A percentile compares a stretch with the other conserved stretches of the same genome.
phyloP scores from a whole-genome alignment of 495 filamentous ascomycete species.

The Neurospora sp. region DNA sequence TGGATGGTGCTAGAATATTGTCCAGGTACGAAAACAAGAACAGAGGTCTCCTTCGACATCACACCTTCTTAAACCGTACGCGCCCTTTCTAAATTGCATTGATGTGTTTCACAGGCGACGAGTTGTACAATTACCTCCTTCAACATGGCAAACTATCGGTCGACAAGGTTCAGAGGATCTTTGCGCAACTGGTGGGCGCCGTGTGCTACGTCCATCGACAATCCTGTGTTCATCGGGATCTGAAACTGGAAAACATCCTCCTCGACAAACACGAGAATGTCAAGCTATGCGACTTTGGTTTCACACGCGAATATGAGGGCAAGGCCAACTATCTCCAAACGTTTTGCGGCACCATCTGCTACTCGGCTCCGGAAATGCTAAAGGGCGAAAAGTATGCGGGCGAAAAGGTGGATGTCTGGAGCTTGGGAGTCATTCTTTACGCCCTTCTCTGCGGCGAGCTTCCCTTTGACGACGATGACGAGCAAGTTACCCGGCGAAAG shows the following conservation, averaged over 20 bases:
- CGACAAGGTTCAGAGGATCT: conserved; percentile 89
- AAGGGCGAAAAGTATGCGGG: conserved; percentile 97
- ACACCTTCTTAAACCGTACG: background rate
- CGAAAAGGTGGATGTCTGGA: conserved; percentile 98
- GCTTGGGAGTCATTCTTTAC: conserved; percentile 90
- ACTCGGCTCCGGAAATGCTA: conserved; percentile 96
- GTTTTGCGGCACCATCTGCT: conserved; percentile 95
- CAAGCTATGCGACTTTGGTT: conserved; percentile 97
- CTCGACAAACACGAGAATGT: conserved; percentile 96
- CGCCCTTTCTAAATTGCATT: conserved; percentile 9
- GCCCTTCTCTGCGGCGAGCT: conserved; percentile 86
- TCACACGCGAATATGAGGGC: conserved; percentile 94
- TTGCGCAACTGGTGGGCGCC: conserved; percentile 90
- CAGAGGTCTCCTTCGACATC: background rate
- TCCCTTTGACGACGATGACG: conserved; percentile 92
- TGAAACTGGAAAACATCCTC: conserved; percentile 95
- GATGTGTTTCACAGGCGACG: conserved; percentile 56
- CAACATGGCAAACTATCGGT: conserved; percentile 73
- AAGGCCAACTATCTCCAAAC: conserved; percentile 93
- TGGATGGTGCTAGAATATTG: conserved; percentile 98
- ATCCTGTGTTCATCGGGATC: conserved; percentile 90
- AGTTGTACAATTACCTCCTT: conserved; percentile 91
- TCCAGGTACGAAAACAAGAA: conserved; percentile 52
- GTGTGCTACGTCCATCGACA: conserved; percentile 93
- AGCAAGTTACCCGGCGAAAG: conserved; percentile 69